These are phyloP conservation scores for Pseudocercospora vitis DNA, from an alignment of 2,329 filamentous ascomycete genomes.

Conservation along the genomic window DNA sequence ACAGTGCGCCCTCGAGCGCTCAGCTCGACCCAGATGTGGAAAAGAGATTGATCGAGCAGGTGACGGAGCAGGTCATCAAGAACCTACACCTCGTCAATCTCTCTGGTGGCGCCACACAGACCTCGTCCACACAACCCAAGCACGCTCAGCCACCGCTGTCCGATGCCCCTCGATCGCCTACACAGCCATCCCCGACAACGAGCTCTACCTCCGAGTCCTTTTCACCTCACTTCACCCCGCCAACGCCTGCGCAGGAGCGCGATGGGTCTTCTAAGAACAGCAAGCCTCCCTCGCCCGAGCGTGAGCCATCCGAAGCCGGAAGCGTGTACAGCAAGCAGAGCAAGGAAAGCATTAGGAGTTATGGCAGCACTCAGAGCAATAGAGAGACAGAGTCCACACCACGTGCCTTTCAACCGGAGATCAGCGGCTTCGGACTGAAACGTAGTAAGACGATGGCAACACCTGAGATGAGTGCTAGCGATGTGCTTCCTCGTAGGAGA, in stretches of 20 bases:
- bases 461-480: slow-evolving; percentile 13
- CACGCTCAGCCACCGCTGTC: slow-evolving; percentile 28
- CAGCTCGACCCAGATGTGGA: slow-evolving; percentile 61
- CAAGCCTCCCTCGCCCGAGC: slow-evolving; percentile 42
- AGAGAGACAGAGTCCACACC: slow-evolving; percentile 25
- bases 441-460: slow-evolving; percentile 22
- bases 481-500: slow-evolving; percentile 12
- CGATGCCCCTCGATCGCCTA: slow-evolving; percentile 35
- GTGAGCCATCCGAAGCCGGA: slow-evolving; percentile 26
- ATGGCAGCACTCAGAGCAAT: slow-evolving; percentile 24
- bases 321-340: slow-evolving; percentile 24
- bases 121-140: slow-evolving; percentile 33
- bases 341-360: slow-evolving; percentile 24
- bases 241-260: slow-evolving; percentile 46
- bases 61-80: slow-evolving; percentile 56
- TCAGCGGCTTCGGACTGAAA: slow-evolving; percentile 13
- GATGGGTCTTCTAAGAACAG: slow-evolving; percentile 23
- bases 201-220: slow-evolving; percentile 46
- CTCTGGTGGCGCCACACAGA: slow-evolving; percentile 13
- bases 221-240: slow-evolving; percentile 55
- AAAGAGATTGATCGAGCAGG: slow-evolving; percentile 59
- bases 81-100: slow-evolving; percentile 32
- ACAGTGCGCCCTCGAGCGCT: slow-evolving; percentile 50
- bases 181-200: slow-evolving; percentile 31
- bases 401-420: slow-evolving; percentile 21